Percentiles rank a stretch among this genome's conserved stretches.
Evolutionary conservation across 2,329 filamentous ascomycete genomes (phyloP).

Genomic region (Fusarium brachygibbosum): DNA sequence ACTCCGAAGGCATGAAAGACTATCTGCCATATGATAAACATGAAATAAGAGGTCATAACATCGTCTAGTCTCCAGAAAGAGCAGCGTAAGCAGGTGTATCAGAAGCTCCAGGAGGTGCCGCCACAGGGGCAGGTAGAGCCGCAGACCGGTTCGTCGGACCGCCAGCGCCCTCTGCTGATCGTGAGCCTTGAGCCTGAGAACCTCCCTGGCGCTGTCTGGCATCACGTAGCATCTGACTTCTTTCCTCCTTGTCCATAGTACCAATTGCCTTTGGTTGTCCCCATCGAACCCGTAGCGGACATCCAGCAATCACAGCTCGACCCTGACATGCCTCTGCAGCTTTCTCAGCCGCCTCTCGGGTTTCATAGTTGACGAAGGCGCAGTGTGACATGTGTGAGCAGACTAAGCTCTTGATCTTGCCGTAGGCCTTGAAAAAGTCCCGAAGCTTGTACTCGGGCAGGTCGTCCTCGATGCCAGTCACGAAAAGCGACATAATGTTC

Average conservation of each 20-base stretch:
- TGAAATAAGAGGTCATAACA: constrained; percentile 39
- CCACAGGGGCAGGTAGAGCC: constrained; percentile 62
- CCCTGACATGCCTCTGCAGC: constrained; percentile 89
- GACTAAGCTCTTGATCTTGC: constrained; percentile 90
- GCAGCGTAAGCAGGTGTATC: constrained; percentile 85
- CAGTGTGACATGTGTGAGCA: constrained; percentile 98
- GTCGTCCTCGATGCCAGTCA: constrained; percentile 96
- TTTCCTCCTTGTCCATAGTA: constrained; percentile 88
- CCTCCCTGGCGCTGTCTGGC: constrained; percentile 62
- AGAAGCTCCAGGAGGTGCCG: constrained; percentile 82
- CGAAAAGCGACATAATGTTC: constrained; percentile 92
- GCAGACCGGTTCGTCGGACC: constrained; percentile 45
- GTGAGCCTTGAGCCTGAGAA: constrained; percentile 31
- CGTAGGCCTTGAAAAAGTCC: constrained; percentile 89
- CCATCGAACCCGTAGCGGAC: constrained; percentile 91
- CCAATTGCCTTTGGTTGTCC: constrained; percentile 92
- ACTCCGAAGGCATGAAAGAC: constrained; percentile 48
- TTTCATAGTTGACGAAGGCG: constrained; percentile 95
- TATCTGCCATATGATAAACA: constrained; percentile 21
- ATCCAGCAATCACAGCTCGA: constrained; percentile 89
- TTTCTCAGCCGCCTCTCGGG: constrained; percentile 84
- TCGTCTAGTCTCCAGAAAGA: constrained; percentile 79
- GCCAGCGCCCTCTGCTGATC: constrained; percentile 51
- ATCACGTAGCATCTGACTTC: constrained; percentile 83
- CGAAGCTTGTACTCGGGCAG: constrained; percentile 92